Evolutionary conservation across 2,329 filamentous ascomycete species (phyloP).

Genomic region (Botrytis elliptica): DNA sequence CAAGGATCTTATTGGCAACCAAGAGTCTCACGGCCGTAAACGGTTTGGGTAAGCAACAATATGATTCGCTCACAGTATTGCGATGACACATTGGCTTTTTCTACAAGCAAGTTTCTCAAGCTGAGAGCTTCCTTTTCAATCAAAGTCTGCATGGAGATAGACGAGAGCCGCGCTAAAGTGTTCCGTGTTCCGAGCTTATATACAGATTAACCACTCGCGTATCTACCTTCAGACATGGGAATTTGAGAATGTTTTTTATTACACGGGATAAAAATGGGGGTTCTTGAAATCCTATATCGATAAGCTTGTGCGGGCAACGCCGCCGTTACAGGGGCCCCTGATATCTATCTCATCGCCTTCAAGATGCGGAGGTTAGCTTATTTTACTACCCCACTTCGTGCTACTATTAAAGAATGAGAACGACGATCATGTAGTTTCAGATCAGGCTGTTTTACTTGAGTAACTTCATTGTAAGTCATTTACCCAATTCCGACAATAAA

Average conservation of each 20-base stretch:
- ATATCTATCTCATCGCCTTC: background rate
- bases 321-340: background rate
- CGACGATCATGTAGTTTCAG: background rate
- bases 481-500: background rate
- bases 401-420: background rate
- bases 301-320: background rate
- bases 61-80: background rate
- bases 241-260: background rate
- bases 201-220: background rate
- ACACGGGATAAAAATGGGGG: background rate
- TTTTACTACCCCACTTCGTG: background rate
- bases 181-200: no score
- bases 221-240: background rate
- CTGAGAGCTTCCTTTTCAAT: background rate
- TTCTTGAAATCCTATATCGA: background rate
- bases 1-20: background rate
- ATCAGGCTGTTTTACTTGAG: background rate
- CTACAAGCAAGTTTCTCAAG: background rate
- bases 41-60: background rate
- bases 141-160: background rate
- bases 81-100: background rate
- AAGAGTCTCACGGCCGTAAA: background rate
- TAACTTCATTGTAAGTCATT: background rate
- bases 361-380: background rate
- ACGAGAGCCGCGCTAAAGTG: background rate